A percentile compares a stretch with the other conserved stretches of the same genome.
Conservation (phyloP, 108 stramenopile genomes). For the Fistulifera pelliculosa region DNA sequence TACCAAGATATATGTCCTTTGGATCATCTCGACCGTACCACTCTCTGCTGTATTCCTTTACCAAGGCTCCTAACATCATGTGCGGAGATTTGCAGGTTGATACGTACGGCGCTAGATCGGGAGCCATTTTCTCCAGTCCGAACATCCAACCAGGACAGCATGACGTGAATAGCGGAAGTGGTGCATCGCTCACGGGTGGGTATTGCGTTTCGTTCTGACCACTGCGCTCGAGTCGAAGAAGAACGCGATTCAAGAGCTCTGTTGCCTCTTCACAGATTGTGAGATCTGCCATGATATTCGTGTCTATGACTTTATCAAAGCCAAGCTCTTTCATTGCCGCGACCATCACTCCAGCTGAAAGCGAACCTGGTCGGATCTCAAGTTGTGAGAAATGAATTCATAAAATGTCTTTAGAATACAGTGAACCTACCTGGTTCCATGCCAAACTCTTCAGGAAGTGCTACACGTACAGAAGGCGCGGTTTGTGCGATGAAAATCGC, state of each 20-base stretch:
- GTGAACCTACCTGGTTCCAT: constrained; percentile 21
- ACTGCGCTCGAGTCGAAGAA: neutral
- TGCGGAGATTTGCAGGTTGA: constrained; percentile 32
- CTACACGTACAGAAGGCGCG: constrained; percentile 36
- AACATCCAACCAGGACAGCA: constrained; percentile 60
- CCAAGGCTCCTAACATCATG: constrained; percentile 17
- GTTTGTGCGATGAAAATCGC: constrained; percentile 28
- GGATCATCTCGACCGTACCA: constrained; percentile 16
- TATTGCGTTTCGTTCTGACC: constrained; percentile 21
- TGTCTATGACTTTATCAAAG: constrained; percentile 44
- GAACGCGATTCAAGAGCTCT: constrained; percentile 32
- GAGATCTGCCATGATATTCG: constrained; percentile 41
- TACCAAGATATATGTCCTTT: neutral
- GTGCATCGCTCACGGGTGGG: constrained; percentile 19
- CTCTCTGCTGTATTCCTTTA: constrained; percentile 12
- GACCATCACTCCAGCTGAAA: constrained; percentile 27
- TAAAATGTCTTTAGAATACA: no score
- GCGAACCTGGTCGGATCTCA: no score
- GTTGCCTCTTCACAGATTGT: constrained; percentile 56
- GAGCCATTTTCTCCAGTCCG: constrained; percentile 27
- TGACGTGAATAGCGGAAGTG: constrained; percentile 18
- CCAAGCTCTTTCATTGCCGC: constrained; percentile 25
- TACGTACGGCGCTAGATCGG: constrained; percentile 41
- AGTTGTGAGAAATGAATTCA: no score
- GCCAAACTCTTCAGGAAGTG: constrained; percentile 41